Percentiles rank a stretch among this genome's conserved stretches.
Evolutionary conservation across 1,139 yeast species (phyloP).

Genomic region (Protomyces pachydermus): DNA sequence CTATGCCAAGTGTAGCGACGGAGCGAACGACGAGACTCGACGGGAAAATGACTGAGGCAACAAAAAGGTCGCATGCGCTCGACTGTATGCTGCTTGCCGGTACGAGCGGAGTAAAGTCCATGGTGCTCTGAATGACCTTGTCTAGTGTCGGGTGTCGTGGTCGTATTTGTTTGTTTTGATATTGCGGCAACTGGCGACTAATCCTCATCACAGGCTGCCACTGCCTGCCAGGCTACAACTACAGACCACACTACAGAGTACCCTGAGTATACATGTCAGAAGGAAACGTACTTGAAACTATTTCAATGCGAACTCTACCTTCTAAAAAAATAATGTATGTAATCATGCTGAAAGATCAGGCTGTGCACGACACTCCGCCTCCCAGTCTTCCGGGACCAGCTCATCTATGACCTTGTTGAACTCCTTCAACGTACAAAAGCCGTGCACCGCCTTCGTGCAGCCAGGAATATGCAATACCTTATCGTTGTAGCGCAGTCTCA

Average conservation of each 20-base stretch:
- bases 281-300: too few relatives aligned
- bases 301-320: too few relatives aligned
- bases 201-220: too few relatives aligned
- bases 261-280: too few relatives aligned
- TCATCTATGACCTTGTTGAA: slow-evolving; percentile 27
- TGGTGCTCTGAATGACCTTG: background rate
- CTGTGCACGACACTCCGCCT: slow-evolving; percentile 24
- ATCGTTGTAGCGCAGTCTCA: slow-evolving; percentile 33
- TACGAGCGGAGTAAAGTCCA: slow-evolving; percentile 21
- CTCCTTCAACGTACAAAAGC: slow-evolving; percentile 31
- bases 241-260: too few relatives aligned
- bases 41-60: slow-evolving; percentile 18
- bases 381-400: slow-evolving; percentile 32
- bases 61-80: slow-evolving; percentile 7
- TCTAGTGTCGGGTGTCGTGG: background rate
- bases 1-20: slow-evolving; percentile 26
- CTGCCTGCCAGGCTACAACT: too few relatives aligned
- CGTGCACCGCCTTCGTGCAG: slow-evolving; percentile 28
- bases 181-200: background rate
- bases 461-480: slow-evolving; percentile 29
- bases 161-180: background rate
- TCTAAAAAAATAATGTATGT: too few relatives aligned
- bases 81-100: slow-evolving; percentile 12
- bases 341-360: too few relatives aligned
- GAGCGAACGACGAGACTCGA: slow-evolving; percentile 23